A percentile compares a stretch with the other conserved stretches of the same genome.
Conservation (phyloP, 805 yeast species). For the Spathaspora gorwiae region DNA sequence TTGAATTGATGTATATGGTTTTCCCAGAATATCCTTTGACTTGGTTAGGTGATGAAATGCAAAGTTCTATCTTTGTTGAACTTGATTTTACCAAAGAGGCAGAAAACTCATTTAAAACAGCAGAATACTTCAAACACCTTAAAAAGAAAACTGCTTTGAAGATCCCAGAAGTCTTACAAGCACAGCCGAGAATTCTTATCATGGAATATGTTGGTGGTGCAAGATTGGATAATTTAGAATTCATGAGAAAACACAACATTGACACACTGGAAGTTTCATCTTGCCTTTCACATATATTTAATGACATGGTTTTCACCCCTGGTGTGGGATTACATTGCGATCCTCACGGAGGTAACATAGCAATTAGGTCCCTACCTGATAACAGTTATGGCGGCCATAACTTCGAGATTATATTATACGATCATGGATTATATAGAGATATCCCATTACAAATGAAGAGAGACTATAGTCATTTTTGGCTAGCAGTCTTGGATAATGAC, state of each 20-base stretch:
- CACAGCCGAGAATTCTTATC: constrained; percentile 67
- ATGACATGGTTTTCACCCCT: constrained; percentile 93
- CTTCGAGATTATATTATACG: constrained; percentile 88
- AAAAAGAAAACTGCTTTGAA: constrained; percentile 66
- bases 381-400: constrained; percentile 44
- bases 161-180: constrained; percentile 67
- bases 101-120: constrained; percentile 67
- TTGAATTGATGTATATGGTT: constrained; percentile 63
- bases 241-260: constrained; percentile 58
- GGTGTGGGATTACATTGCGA: constrained; percentile 93
- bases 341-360: constrained; percentile 96
- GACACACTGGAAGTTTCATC: constrained; percentile 74
- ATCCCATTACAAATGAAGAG: constrained; percentile 74
- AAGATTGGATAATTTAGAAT: constrained; percentile 72
- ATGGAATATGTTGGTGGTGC: constrained; percentile 87
- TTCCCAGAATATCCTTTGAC: constrained; percentile 92
- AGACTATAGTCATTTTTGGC: constrained; percentile 89
- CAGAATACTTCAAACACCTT: constrained; percentile 56
- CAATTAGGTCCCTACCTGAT: constrained; percentile 51
- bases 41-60: constrained; percentile 95
- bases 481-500: constrained; percentile 74
- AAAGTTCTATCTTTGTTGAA: constrained; percentile 83
- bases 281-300: constrained; percentile 86
- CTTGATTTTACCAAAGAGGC: constrained; percentile 87
- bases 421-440: constrained; percentile 89